phyloP scores from a whole-genome alignment of 2,329 filamentous ascomycete species.

The Myriosclerotinia curreyana region DNA sequence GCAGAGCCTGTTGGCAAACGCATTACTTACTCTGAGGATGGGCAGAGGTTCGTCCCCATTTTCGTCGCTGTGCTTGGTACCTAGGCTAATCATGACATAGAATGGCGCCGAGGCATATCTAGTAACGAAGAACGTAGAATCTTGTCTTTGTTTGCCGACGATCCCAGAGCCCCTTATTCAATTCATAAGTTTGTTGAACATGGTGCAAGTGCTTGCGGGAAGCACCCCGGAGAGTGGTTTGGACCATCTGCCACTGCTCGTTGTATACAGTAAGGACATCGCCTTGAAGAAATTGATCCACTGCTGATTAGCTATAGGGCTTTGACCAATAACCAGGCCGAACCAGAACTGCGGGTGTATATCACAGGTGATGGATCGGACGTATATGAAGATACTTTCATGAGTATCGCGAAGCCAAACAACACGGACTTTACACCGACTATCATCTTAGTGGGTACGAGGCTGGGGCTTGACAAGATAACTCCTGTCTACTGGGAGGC shows the following conservation, averaged over 20 bases:
- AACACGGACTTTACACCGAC: conserved; percentile 73
- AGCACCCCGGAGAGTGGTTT: conserved; percentile 97
- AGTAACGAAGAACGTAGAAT: conserved; percentile 64
- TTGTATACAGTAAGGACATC: conserved; percentile 75
- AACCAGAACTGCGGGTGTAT: conserved; percentile 72
- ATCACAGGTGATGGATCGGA: conserved; percentile 86
- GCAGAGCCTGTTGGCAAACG: conserved; percentile 87
- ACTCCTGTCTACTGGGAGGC: conserved; percentile 94
- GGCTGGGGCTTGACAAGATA: conserved; percentile 89
- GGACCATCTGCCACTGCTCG: conserved; percentile 93
- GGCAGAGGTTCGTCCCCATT: conserved; percentile 63
- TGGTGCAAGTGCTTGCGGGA: conserved; percentile 82
- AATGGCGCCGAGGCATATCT: conserved; percentile 68
- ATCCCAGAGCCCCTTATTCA: conserved; percentile 82
- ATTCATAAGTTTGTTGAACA: conserved; percentile 92
- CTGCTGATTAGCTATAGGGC: conserved; percentile 53
- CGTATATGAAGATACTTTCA: conserved; percentile 87
- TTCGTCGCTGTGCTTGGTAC: neutral
- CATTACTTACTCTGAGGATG: conserved; percentile 67
- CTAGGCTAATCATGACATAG: conserved; percentile 43
- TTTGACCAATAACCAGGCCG: conserved; percentile 62
- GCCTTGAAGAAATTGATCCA: neutral
- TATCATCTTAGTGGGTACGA: conserved; percentile 81
- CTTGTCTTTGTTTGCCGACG: conserved; percentile 81
- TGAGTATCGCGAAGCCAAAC: conserved; percentile 68